Conservation (phyloP, 208 protist species). For the Balamuthia mandrillaris region DNA sequence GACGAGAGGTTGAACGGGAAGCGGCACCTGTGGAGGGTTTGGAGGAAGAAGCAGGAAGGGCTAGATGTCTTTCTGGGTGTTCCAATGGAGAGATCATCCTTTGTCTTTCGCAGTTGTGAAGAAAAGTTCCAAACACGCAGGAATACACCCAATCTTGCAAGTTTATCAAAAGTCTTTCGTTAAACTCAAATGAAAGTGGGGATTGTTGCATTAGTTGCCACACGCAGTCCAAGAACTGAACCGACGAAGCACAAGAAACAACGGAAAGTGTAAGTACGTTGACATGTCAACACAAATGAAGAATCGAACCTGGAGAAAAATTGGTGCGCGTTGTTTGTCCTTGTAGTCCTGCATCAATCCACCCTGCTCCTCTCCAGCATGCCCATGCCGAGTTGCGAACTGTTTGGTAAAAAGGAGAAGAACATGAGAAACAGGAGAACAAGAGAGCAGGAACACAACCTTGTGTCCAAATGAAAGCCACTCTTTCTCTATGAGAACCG, state of each 20-base stretch:
- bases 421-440: not conserved
- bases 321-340: not conserved
- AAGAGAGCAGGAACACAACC: not conserved
- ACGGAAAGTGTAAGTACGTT: not conserved
- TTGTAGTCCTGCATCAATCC: not conserved
- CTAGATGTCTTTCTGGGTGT: too few relatives aligned
- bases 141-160: not conserved
- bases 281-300: not conserved
- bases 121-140: not conserved
- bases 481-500: constrained; percentile 17
- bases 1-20: too few relatives aligned
- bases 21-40: too few relatives aligned
- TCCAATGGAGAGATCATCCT: not conserved
- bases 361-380: not conserved
- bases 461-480: constrained; percentile 18
- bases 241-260: not conserved
- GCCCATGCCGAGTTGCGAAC: not conserved
- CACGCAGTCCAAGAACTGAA: not conserved
- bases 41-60: too few relatives aligned
- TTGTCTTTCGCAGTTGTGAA: not conserved
- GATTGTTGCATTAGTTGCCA: not conserved
- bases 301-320: not conserved
- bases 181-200: not conserved
- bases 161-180: not conserved
- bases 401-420: not conserved